Evolutionary conservation across 495 filamentous ascomycete genomes (phyloP).

Genomic region (Xylaria intraflava): DNA sequence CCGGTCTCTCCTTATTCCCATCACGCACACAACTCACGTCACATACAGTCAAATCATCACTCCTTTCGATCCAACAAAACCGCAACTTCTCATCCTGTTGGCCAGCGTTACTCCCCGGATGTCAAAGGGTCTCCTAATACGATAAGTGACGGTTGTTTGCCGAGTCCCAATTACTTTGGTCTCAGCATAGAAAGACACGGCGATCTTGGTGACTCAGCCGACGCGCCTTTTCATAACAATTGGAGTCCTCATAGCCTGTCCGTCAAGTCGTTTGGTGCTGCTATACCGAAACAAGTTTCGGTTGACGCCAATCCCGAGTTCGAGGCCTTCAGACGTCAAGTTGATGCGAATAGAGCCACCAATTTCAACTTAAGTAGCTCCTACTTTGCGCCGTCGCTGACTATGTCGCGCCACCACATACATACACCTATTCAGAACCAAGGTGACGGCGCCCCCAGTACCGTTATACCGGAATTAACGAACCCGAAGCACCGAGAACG

Average conservation of each 20-base stretch:
- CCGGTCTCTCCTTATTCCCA: slow-evolving; percentile 29
- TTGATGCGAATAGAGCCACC: slow-evolving; percentile 50
- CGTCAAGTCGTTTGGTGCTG: slow-evolving; percentile 58
- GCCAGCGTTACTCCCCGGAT: slow-evolving; percentile 34
- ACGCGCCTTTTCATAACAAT: slow-evolving; percentile 52
- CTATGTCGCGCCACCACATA: slow-evolving; percentile 31
- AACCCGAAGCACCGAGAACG: slow-evolving; percentile 13
- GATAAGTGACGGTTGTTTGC: slow-evolving; percentile 33
- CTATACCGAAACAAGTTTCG: slow-evolving; percentile 61
- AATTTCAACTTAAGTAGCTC: slow-evolving; percentile 47
- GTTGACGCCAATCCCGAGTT: slow-evolving; percentile 70
- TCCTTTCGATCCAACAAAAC: slow-evolving; percentile 31
- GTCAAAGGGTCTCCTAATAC: slow-evolving; percentile 31
- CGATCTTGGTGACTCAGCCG: slow-evolving; percentile 55
- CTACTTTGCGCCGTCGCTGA: slow-evolving; percentile 35
- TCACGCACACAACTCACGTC: slow-evolving; percentile 28
- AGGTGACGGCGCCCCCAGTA: slow-evolving; percentile 28
- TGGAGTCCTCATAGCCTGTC: slow-evolving; percentile 66
- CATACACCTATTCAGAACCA: slow-evolving; percentile 36
- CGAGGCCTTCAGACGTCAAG: slow-evolving; percentile 65
- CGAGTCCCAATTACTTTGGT: slow-evolving; percentile 81
- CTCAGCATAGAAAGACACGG: slow-evolving; percentile 53
- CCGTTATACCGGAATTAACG: slow-evolving; percentile 16
- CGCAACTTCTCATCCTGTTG: slow-evolving; percentile 41
- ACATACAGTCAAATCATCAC: slow-evolving; percentile 36